A percentile compares a stretch with the other conserved stretches of the same genome.
Evolutionary conservation across 2,329 filamentous ascomycete genomes (phyloP).

Genomic region (Colletotrichum noveboracense): DNA sequence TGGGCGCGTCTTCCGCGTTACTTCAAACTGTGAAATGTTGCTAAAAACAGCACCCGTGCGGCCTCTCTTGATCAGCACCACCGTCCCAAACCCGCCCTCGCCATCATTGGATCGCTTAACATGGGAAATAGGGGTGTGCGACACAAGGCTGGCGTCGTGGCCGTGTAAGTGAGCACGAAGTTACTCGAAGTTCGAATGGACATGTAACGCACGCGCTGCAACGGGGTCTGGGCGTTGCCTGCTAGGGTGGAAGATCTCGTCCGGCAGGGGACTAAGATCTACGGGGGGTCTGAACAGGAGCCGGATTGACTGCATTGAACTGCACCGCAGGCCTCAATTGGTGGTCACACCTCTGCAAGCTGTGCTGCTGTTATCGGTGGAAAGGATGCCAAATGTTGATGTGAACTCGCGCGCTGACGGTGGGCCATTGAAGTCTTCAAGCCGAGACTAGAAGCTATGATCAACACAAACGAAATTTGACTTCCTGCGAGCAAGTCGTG

Average conservation of each 20-base stretch:
- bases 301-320: background rate
- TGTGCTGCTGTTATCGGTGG: background rate
- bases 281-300: background rate
- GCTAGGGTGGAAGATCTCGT: slow-evolving; percentile 6
- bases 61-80: background rate
- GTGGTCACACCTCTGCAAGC: background rate
- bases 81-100: background rate
- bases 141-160: background rate
- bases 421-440: background rate
- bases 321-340: background rate
- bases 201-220: background rate
- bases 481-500: background rate
- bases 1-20: background rate
- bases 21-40: background rate
- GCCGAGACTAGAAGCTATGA: background rate
- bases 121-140: background rate
- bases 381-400: background rate
- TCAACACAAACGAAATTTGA: background rate
- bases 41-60: background rate
- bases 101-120: background rate
- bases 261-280: background rate
- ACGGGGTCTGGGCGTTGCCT: background rate
- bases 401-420: background rate
- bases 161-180: background rate
- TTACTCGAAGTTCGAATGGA: background rate